Evolutionary conservation across 2,329 filamentous ascomycete genomes (phyloP).

Genomic region (Penicillium expansum): DNA sequence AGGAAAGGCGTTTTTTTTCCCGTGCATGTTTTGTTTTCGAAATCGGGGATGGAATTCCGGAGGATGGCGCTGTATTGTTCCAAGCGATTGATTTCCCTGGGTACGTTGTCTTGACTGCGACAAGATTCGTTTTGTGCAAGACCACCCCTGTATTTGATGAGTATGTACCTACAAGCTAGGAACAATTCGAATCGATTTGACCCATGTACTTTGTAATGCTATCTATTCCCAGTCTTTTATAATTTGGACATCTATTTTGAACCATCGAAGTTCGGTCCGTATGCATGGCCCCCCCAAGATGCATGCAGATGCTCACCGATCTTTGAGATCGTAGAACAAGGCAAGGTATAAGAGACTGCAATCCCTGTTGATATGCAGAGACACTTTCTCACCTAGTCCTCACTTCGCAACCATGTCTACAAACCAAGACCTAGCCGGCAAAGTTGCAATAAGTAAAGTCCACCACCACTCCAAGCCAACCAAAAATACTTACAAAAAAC

Average conservation of each 20-base stretch:
- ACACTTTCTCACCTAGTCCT: not conserved
- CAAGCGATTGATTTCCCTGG: constrained; percentile 9
- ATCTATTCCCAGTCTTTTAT: not conserved
- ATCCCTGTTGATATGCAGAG: not conserved
- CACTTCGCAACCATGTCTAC: constrained; percentile 11
- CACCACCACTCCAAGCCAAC: not conserved
- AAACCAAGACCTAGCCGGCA: constrained; percentile 18
- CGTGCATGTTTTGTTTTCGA: constrained; percentile 12
- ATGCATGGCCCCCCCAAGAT: not conserved
- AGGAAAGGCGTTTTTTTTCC: constrained; percentile 10
- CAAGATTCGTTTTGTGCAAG: not conserved
- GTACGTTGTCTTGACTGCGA: constrained; percentile 4
- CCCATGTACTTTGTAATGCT: not conserved
- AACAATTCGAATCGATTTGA: constrained; percentile 5
- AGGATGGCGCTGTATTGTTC: constrained; percentile 11
- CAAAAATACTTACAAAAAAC: not conserved
- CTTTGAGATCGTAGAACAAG: not conserved
- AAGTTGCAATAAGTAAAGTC: constrained; percentile 20
- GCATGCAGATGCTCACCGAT: constrained; percentile 12
- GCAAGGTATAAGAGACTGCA: not conserved
- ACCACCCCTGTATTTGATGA: constrained; percentile 13
- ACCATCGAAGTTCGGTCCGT: not conserved
- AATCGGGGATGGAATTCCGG: constrained; percentile 9
- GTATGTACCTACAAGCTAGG: constrained; percentile 14
- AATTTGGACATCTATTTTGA: not conserved